phyloP scores from a whole-genome alignment of 1,139 yeast genomes.

The Yamadazyma aaseri region DNA sequence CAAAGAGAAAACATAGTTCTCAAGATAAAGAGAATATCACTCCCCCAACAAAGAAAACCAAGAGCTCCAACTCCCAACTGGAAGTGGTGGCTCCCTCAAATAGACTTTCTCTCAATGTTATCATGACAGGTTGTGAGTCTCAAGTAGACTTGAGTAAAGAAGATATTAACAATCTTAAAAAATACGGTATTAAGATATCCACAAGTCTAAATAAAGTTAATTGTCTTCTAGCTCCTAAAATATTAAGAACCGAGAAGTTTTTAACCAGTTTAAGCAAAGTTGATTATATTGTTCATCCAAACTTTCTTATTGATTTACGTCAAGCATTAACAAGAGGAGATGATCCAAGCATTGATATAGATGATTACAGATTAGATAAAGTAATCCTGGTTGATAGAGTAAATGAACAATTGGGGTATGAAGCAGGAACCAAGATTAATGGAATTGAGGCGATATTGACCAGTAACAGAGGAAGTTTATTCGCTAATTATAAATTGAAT shows the following conservation, averaged over 20 bases:
- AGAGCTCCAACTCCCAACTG: constrained; percentile 16
- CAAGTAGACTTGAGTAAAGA: constrained; percentile 37
- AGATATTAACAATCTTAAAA: constrained; percentile 26
- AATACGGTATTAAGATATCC: constrained; percentile 42
- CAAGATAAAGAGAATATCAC: constrained; percentile 9
- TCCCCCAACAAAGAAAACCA: constrained; percentile 12
- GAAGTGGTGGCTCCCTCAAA: neutral
- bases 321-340: constrained; percentile 22
- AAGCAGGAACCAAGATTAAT: constrained; percentile 13
- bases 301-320: constrained; percentile 44
- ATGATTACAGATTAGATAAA: constrained; percentile 38
- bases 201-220: constrained; percentile 28
- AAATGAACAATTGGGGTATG: constrained; percentile 34
- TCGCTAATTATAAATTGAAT: constrained; percentile 50
- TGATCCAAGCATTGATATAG: constrained; percentile 23
- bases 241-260: constrained; percentile 83
- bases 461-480: constrained; percentile 32
- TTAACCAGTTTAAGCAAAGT: constrained; percentile 44
- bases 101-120: constrained; percentile 28
- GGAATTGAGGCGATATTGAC: constrained; percentile 12
- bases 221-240: constrained; percentile 72
- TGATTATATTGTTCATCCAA: constrained; percentile 45
- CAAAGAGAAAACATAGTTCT: constrained; percentile 8
- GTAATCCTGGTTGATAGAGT: constrained; percentile 26
- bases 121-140: constrained; percentile 65